Base-by-base conservation (phyloP, 169 alveolate genomes). In the Hepatocystis sp. region DNA sequence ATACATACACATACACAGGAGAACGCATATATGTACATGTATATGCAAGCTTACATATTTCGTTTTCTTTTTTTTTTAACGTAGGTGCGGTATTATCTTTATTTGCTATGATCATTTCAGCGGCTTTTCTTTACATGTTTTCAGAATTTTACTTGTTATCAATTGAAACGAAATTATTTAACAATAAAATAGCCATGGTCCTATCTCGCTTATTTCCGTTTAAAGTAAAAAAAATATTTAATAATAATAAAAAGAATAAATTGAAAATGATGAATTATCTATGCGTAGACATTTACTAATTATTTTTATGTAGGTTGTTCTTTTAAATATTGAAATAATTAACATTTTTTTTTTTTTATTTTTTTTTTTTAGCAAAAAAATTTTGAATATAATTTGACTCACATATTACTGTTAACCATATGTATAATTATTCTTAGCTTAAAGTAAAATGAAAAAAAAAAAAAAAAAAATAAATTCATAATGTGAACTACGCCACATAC, bases 371-470 rank as follows among this genome's bases (percentile, higher is more conserved):
- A n/a, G n/a, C n/a, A 40, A 61, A 34, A 55, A 47, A 71, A 61
- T 34, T 71, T 71, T 25, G 86, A 71, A 52, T 71, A 71, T 63
- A 71, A 71, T 64, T 64, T 71, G 53, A 71, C 86, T 25, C 86
- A 71, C 63, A 71, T 71, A 55, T 36, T 71, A 34, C 86, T 71
- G 34, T 64, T 71, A 25, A 71, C 86, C 63, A 56, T 71, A 71
- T 71, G 86, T 36, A 71, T 71, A 56, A 71, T 71, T 61, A 56
- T 71, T 13, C 86, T 71, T 71, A 71, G 86, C 32, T 65, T 71
- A n/a, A 71, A 71, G 86, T 71, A 71, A 71, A 30, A 47, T 25
- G 44, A 42, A 4, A 30, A 66, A 11, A 66, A 36, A 47, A 25
- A 21, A 27, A 4, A 21, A 11, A 10, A 27, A 21, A 47, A 17